These are phyloP conservation scores for Paramecium tetraurelia DNA, from an alignment of 73 alveolate genomes.

Conservation along the genomic window DNA sequence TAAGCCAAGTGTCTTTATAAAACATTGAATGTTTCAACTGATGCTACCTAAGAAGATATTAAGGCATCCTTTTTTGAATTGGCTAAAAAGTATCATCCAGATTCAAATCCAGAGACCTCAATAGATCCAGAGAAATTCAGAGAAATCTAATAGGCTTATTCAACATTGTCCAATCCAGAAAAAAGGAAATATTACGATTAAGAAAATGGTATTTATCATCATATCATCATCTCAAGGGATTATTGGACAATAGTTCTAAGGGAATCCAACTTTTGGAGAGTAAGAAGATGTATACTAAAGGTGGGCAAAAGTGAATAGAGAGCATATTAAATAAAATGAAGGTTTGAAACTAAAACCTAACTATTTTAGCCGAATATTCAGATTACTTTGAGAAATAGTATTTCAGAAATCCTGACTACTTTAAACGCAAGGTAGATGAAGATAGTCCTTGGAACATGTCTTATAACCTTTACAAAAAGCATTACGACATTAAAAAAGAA, in stretches of 20 bases:
- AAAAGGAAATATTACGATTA: constrained; percentile 49
- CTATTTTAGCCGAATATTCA: constrained; percentile 27
- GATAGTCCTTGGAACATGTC: constrained; percentile 57
- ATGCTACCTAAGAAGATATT: constrained; percentile 71
- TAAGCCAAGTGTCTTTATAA: neutral
- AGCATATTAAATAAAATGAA: constrained; percentile 17
- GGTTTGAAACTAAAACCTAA: neutral
- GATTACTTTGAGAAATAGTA: constrained; percentile 48
- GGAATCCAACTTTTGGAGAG: constrained; percentile 33
- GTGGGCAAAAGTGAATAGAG: neutral
- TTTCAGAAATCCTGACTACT: constrained; percentile 53
- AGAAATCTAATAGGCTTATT: constrained; percentile 59
- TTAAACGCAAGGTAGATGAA: constrained; percentile 52
- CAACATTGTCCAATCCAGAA: constrained; percentile 44
- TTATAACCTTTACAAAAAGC: constrained; percentile 34
- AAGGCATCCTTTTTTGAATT: constrained; percentile 74
- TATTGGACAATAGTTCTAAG: neutral
- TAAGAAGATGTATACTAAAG: constrained; percentile 27
- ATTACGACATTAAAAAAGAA: constrained; percentile 32
- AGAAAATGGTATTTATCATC: neutral
- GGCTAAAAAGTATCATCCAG: constrained; percentile 90
- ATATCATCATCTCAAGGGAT: neutral
- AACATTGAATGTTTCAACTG: constrained; percentile 74
- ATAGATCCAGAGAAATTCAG: neutral
- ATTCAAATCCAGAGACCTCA: constrained; percentile 63